A percentile compares a stretch with the other conserved stretches of the same genome.
These are phyloP conservation scores for Alopecurus myosuroides DNA, from an alignment of 176 grass and related monocot species.

Conservation along the genomic window DNA sequence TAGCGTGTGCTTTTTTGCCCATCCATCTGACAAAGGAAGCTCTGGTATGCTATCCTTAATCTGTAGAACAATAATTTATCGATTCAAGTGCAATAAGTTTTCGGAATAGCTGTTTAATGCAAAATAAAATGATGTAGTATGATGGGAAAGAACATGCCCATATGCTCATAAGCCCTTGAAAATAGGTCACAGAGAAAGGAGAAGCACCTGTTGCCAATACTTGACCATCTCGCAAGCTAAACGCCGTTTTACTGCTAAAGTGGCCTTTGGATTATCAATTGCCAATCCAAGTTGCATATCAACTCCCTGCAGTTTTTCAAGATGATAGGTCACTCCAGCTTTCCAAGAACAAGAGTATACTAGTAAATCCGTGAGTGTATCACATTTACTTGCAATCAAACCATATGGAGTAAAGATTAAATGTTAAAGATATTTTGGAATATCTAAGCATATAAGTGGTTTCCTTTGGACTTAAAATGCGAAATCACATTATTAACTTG, in stretches of 20 bases:
- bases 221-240: constrained; percentile 85
- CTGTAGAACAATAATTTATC: constrained; percentile 33
- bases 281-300: constrained; percentile 85
- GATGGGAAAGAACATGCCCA: background rate
- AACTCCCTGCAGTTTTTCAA: constrained; percentile 46
- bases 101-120: background rate
- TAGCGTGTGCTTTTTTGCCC: constrained; percentile 64
- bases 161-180: background rate
- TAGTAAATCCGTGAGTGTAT: background rate
- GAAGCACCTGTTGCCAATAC: constrained; percentile 76
- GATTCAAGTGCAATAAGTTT: background rate
- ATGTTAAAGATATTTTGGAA: background rate
- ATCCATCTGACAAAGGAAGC: constrained; percentile 57
- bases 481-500: background rate
- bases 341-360: background rate
- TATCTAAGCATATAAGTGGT: background rate
- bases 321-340: constrained; percentile 7
- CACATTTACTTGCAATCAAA: constrained; percentile 7
- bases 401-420: background rate
- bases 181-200: background rate
- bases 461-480: background rate
- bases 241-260: constrained; percentile 72
- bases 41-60: constrained; percentile 61
- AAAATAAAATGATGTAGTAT: background rate
- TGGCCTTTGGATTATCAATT: constrained; percentile 86